A percentile compares a stretch with the other conserved stretches of the same genome.
These are phyloP conservation scores for Kurtzmaniella fragi DNA, from an alignment of 805 yeast species.

Conservation along the genomic window DNA sequence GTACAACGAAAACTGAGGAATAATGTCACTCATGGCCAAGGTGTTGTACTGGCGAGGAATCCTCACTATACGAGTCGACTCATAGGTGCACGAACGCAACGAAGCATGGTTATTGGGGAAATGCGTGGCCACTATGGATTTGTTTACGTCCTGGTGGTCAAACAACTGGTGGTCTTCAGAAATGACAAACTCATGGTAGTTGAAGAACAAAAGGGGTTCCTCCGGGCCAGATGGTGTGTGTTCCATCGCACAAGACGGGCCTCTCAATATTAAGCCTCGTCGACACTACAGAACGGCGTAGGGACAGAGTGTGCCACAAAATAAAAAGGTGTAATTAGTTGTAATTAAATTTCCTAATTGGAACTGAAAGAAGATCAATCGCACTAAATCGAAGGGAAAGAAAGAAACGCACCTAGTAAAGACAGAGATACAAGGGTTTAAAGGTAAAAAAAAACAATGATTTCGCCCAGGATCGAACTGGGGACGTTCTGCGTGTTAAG, in stretches of 20 bases:
- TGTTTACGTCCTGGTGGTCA: conserved; percentile 12
- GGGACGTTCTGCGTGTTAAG: conserved; percentile 99
- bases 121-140: conserved; percentile 52
- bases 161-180: conserved; percentile 19
- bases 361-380: too few species aligned
- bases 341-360: too few species aligned
- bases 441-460: conserved; percentile 62
- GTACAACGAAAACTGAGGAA: conserved; percentile 52
- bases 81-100: conserved; percentile 19
- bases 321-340: too few species aligned
- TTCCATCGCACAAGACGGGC: too few species aligned
- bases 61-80: conserved; percentile 54
- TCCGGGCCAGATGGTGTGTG: background rate
- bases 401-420: too few species aligned
- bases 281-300: too few species aligned
- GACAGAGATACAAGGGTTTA: too few species aligned
- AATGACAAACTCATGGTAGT: conserved; percentile 59
- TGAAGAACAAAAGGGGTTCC: conserved; percentile 42
- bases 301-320: too few species aligned
- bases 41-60: conserved; percentile 50
- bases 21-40: conserved; percentile 23
- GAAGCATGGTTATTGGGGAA: conserved; percentile 56
- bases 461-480: conserved; percentile 99
- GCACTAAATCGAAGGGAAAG: too few species aligned
- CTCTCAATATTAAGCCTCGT: too few species aligned